Percentiles rank a stretch among this genome's conserved stretches.
Conservation (phyloP, 305 asterid genomes). For the Fraxinus sp. region DNA sequence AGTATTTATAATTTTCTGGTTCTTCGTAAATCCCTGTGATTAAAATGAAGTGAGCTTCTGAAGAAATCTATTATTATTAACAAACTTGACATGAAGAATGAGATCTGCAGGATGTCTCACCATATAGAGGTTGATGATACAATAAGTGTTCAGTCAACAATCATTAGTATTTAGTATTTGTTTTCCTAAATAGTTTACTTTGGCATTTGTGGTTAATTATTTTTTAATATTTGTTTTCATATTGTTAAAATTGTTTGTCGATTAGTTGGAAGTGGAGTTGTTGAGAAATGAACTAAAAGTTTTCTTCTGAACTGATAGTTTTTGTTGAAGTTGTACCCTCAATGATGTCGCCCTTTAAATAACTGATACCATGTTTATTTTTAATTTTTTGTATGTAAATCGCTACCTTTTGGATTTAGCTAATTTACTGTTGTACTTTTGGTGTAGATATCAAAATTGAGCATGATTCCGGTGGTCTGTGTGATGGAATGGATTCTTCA, state of each 20-base stretch:
- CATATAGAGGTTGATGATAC: not conserved
- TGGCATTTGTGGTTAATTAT: not conserved
- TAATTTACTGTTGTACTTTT: slow-evolving; percentile 21
- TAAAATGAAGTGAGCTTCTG: not conserved
- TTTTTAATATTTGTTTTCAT: not conserved
- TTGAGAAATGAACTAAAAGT: not conserved
- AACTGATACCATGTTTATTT: not conserved
- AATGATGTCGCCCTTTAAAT: not conserved
- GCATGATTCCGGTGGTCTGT: slow-evolving; percentile 97
- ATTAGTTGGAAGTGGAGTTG: not conserved
- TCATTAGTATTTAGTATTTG: not conserved
- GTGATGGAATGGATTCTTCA: slow-evolving; percentile 92
- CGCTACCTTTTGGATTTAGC: slow-evolving; percentile 22
- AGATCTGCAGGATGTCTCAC: not conserved
- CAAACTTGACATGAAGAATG: not conserved
- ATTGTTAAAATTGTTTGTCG: not conserved
- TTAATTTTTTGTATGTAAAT: not conserved
- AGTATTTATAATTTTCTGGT: not conserved
- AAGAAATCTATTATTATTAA: not conserved
- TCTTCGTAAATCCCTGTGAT: not conserved
- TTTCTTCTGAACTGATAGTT: not conserved
- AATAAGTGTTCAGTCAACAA: not conserved
- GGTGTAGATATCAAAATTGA: slow-evolving; percentile 85
- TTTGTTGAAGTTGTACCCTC: not conserved
- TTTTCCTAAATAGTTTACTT: not conserved